These are phyloP conservation scores for Saccharum spontaneum DNA, from an alignment of 176 grass and related monocot genomes.

Conservation along the genomic window DNA sequence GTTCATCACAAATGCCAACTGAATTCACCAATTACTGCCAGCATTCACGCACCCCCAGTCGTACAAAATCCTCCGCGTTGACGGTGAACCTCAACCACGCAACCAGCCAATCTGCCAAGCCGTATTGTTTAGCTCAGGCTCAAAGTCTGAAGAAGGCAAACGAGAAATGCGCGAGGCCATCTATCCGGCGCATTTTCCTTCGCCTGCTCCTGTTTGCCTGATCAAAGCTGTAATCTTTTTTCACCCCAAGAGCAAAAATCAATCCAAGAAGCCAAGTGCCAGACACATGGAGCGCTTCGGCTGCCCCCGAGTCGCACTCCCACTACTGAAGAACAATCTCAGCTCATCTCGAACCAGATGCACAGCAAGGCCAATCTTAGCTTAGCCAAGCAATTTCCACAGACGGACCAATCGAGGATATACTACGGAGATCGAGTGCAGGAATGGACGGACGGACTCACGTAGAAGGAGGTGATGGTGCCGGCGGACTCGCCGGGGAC, in stretches of 20 bases:
- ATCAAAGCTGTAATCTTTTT: no score
- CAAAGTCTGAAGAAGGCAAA: no score
- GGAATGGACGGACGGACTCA: slow-evolving; percentile 13
- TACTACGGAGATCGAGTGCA: no score
- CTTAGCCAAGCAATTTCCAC: no score
- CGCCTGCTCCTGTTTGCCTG: no score
- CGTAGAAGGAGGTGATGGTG: slow-evolving; percentile 92
- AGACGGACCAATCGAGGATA: no score
- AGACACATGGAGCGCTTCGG: no score
- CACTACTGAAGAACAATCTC: neutral
- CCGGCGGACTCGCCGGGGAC: slow-evolving; percentile 75
- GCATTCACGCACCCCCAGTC: neutral
- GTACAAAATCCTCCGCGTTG: neutral
- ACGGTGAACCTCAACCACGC: neutral
- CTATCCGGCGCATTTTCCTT: no score
- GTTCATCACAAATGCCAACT: slow-evolving; percentile 9
- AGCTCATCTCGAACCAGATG: neutral
- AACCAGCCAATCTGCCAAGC: neutral
- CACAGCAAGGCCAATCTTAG: no score
- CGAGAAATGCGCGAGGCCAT: no score
- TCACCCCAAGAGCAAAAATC: neutral
- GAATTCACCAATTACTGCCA: neutral
- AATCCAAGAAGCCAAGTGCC: neutral
- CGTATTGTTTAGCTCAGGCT: neutral
- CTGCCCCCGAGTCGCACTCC: neutral